Conservation (phyloP, 2,329 filamentous ascomycete genomes). For the Malbranchea zuffiana region DNA sequence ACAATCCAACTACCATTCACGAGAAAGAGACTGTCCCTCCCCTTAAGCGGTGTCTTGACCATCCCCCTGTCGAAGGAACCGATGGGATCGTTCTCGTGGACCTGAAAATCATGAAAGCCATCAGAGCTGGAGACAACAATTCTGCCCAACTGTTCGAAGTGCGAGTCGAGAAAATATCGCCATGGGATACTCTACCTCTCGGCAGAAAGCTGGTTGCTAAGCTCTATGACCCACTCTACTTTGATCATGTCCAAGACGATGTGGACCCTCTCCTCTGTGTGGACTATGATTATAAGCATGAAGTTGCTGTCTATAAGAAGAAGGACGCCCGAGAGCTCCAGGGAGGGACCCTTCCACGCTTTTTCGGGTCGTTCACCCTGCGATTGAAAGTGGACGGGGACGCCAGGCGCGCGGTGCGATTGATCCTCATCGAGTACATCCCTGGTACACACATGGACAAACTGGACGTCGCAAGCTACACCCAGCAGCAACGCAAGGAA, state of each 20-base stretch:
- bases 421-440: slow-evolving; percentile 19
- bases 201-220: slow-evolving; percentile 8
- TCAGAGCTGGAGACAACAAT: slow-evolving; percentile 7
- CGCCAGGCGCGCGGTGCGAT: slow-evolving; percentile 12
- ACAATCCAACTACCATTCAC: too few species aligned
- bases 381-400: too few species aligned
- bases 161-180: not conserved
- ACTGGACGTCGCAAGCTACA: slow-evolving; percentile 10
- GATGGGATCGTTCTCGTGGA: not conserved
- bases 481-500: slow-evolving; percentile 12
- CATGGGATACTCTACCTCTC: too few species aligned
- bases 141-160: slow-evolving; percentile 7
- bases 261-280: slow-evolving; percentile 6
- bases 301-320: too few species aligned
- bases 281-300: slow-evolving; percentile 4
- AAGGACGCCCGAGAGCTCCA: too few species aligned
- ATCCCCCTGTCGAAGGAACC: slow-evolving; percentile 4
- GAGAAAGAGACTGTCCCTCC: too few species aligned
- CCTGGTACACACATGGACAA: slow-evolving; percentile 14
- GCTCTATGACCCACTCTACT: slow-evolving; percentile 10
- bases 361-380: slow-evolving; percentile 10
- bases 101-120: slow-evolving; percentile 6
- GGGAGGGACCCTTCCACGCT: slow-evolving; percentile 7
- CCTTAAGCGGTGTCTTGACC: slow-evolving; percentile 6
- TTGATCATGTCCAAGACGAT: slow-evolving; percentile 7